A percentile compares a stretch with the other conserved stretches of the same genome.
phyloP scores from a whole-genome alignment of 805 yeast species.

The Cyberlindnera saturnus region DNA sequence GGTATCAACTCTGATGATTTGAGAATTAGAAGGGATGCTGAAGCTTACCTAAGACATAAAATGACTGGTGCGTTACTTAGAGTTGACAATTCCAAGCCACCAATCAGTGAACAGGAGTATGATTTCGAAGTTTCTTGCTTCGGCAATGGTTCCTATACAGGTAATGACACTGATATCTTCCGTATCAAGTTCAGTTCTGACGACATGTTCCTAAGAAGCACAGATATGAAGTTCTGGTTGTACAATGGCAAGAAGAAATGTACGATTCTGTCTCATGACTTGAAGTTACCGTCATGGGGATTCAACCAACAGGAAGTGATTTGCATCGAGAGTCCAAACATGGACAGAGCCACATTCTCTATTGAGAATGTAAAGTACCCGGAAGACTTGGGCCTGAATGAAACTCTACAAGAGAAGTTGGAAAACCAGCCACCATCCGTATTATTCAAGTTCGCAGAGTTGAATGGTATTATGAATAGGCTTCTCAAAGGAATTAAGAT shows the following conservation, averaged over 20 bases:
- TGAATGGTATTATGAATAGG: slow-evolving; percentile 14
- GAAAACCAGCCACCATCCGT: slow-evolving; percentile 3
- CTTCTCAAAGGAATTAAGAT: slow-evolving; percentile 12
- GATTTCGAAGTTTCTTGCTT: slow-evolving; percentile 74
- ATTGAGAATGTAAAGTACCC: slow-evolving; percentile 51
- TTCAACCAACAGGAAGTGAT: slow-evolving; percentile 81
- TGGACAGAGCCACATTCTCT: slow-evolving; percentile 65
- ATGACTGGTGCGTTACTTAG: slow-evolving; percentile 61
- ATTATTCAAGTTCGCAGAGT: slow-evolving; percentile 18
- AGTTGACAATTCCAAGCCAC: slow-evolving; percentile 70
- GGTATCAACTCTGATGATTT: slow-evolving; percentile 26
- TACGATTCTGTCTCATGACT: slow-evolving; percentile 64
- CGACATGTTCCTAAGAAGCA: slow-evolving; percentile 24
- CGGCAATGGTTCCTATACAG: slow-evolving; percentile 56
- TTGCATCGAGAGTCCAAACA: slow-evolving; percentile 71
- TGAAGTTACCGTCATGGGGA: slow-evolving; percentile 80
- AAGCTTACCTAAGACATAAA: slow-evolving; percentile 67
- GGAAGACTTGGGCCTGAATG: slow-evolving; percentile 17
- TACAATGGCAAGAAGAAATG: slow-evolving; percentile 66
- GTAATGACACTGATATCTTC: slow-evolving; percentile 68
- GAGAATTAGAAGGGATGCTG: slow-evolving; percentile 25
- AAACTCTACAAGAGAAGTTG: slow-evolving; percentile 9
- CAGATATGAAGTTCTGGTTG: slow-evolving; percentile 67
- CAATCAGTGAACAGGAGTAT: slow-evolving; percentile 86
- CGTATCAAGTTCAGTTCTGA: slow-evolving; percentile 42